These are phyloP conservation scores for Ceratobasidium sp. DNA, from an alignment of 1,284 basidiomycete genomes.

Conservation along the genomic window DNA sequence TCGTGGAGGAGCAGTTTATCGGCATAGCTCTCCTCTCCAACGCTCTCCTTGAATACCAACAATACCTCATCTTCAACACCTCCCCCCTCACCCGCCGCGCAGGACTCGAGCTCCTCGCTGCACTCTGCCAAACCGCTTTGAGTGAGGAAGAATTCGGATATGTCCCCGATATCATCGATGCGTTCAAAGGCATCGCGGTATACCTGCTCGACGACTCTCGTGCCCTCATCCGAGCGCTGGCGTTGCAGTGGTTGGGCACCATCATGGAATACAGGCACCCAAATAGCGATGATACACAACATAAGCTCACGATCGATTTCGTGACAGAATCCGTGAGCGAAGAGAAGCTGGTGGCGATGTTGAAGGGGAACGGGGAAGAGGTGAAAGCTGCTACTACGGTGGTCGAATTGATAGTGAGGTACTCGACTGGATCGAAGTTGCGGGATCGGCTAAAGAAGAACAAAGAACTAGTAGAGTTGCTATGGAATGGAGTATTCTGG, in stretches of 20 bases:
- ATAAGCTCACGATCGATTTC: constrained; percentile 22
- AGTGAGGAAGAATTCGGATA: neutral
- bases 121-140: constrained; percentile 10
- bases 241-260: constrained; percentile 22
- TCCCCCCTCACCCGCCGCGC: constrained; percentile 38
- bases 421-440: neutral
- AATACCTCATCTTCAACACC: constrained; percentile 17
- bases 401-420: neutral
- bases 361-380: constrained; percentile 20
- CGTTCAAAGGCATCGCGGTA: neutral
- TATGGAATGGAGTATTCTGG: constrained; percentile 34
- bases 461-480: constrained; percentile 3
- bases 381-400: constrained; percentile 6
- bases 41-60: constrained; percentile 15
- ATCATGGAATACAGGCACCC: constrained; percentile 26
- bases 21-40: constrained; percentile 2
- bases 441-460: constrained; percentile 9
- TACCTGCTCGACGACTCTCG: constrained; percentile 11
- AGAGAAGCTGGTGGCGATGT: constrained; percentile 24
- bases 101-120: constrained; percentile 24
- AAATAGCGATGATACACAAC: neutral
- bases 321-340: constrained; percentile 11
- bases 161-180: constrained; percentile 33
- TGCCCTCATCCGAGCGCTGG: constrained; percentile 8
- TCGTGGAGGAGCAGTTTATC: constrained; percentile 29